Evolutionary conservation across 1,139 yeast species (phyloP).

Genomic region (Arxiozyma slooffiae): DNA sequence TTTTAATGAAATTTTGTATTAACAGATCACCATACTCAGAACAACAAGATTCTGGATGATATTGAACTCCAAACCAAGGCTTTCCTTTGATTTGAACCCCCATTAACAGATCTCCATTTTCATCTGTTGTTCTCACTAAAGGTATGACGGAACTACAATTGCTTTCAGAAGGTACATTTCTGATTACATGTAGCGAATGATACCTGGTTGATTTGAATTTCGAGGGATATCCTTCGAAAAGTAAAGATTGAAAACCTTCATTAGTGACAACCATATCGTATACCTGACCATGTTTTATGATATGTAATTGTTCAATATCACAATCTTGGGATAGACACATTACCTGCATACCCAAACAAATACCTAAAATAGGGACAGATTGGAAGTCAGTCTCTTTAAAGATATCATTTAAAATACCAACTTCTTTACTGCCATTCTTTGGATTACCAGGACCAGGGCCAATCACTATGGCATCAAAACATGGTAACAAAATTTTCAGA

Average conservation of each 20-base stretch:
- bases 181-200: conserved; percentile 65
- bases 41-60: conserved; percentile 93
- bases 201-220: conserved; percentile 68
- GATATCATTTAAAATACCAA: conserved; percentile 55
- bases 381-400: conserved; percentile 16
- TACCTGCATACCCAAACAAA: conserved; percentile 88
- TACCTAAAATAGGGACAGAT: conserved; percentile 68
- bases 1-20: conserved; percentile 50
- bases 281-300: conserved; percentile 81
- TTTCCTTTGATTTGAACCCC: conserved; percentile 52
- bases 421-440: conserved; percentile 42
- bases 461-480: conserved; percentile 69
- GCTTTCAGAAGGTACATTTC: conserved; percentile 4
- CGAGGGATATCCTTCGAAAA: conserved; percentile 36
- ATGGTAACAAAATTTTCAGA: conserved; percentile 31
- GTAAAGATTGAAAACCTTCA: conserved; percentile 26
- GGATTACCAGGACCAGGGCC: conserved; percentile 99
- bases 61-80: conserved; percentile 91
- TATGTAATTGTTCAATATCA: conserved; percentile 40
- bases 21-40: conserved; percentile 56
- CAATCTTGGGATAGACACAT: conserved; percentile 62
- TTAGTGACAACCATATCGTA: conserved; percentile 37
- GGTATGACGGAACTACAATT: conserved; percentile 36
- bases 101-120: conserved; percentile 48
- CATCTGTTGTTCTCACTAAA: conserved; percentile 44